Evolutionary conservation across 202 grass and related monocot genomes (phyloP).

Genomic region (Hordeum pubiflorum): DNA sequence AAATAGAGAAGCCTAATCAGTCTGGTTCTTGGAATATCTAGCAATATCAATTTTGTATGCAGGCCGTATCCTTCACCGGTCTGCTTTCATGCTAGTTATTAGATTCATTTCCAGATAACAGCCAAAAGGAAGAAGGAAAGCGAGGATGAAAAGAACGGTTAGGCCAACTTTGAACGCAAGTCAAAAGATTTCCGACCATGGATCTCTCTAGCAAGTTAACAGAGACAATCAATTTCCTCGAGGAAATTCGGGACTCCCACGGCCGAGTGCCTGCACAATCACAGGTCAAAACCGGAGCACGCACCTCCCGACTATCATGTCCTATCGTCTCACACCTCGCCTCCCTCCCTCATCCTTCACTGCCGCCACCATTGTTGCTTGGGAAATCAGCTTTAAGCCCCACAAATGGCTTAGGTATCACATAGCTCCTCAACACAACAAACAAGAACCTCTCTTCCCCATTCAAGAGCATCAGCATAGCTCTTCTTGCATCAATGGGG

Average conservation of each 20-base stretch:
- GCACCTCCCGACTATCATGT: constrained; percentile 10
- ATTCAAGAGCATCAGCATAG: not conserved
- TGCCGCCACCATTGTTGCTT: constrained; percentile 42
- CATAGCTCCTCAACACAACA: constrained; percentile 23
- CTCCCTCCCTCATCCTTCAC: constrained; percentile 1
- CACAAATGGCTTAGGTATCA: constrained; percentile 23
- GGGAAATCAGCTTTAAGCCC: constrained; percentile 21
- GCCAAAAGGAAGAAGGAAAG: constrained; percentile 24
- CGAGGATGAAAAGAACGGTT: constrained; percentile 23
- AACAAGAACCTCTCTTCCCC: constrained; percentile 23
- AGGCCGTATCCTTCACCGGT: constrained; percentile 19
- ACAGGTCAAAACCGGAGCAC: constrained; percentile 70
- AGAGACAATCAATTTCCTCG: constrained; percentile 34
- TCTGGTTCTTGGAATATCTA: not conserved
- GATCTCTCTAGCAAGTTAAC: constrained; percentile 37
- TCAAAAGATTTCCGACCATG: constrained; percentile 48
- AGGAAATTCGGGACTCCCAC: constrained; percentile 28
- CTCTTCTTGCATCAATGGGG: constrained; percentile 20
- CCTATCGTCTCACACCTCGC: constrained; percentile 27
- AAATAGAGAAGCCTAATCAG: not conserved
- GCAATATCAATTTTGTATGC: constrained; percentile 22
- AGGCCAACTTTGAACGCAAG: constrained; percentile 44
- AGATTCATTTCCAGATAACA: constrained; percentile 16
- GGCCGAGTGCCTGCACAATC: constrained; percentile 40
- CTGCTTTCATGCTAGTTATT: constrained; percentile 35